phyloP scores from a whole-genome alignment of 2,329 filamentous ascomycete genomes.

The Sclerotinia subarctica region DNA sequence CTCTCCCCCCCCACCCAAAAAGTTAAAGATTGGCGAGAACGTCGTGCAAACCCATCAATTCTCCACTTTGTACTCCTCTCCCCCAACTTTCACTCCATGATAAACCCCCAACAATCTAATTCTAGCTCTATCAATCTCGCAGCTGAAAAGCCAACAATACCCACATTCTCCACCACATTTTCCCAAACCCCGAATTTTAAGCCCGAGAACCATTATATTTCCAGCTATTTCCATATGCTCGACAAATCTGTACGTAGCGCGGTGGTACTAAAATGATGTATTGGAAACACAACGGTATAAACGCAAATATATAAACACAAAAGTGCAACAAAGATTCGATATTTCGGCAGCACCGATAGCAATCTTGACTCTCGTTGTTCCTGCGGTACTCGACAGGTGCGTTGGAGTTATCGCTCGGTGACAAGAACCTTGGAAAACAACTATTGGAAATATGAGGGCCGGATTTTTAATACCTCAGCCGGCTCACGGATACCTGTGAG shows the following conservation, averaged over 20 bases:
- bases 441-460: slow-evolving; percentile 1
- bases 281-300: background rate
- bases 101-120: background rate
- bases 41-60: background rate
- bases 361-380: background rate
- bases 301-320: background rate
- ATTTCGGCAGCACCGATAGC: slow-evolving; percentile 1
- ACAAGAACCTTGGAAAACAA: background rate
- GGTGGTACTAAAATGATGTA: background rate
- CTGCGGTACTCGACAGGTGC: slow-evolving; percentile 1
- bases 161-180: background rate
- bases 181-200: background rate
- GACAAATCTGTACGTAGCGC: background rate
- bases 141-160: background rate
- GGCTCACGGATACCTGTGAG: background rate
- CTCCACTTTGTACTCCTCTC: background rate
- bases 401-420: background rate
- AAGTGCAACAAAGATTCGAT: slow-evolving; percentile 3
- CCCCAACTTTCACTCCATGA: background rate
- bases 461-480: background rate
- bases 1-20: background rate
- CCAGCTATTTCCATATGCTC: background rate
- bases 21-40: background rate
- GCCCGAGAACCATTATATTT: background rate
- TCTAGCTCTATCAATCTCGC: background rate